These are phyloP conservation scores for Penicillium steckii DNA, from an alignment of 495 filamentous ascomycete genomes.

Conservation along the genomic window DNA sequence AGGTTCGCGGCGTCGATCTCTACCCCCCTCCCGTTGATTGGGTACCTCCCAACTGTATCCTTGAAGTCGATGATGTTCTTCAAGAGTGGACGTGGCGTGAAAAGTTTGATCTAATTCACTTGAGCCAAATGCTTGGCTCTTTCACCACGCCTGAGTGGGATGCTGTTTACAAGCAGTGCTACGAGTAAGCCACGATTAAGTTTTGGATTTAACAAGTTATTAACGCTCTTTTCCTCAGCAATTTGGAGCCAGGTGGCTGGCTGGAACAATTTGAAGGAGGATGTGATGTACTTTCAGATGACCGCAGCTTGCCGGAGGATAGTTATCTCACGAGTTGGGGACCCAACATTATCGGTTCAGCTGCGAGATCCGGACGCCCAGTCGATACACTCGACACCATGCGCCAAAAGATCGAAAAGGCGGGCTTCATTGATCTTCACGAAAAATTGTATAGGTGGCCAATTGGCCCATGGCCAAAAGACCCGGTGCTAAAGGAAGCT, in stretches of 20 bases:
- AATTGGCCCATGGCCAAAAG: slow-evolving; percentile 19
- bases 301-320: slow-evolving; percentile 2
- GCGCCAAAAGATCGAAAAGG: slow-evolving; percentile 2
- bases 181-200: slow-evolving; percentile 1
- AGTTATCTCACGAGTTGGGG: background rate
- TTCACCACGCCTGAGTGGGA: background rate
- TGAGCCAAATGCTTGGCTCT: background rate
- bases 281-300: background rate
- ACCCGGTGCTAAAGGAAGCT: slow-evolving; percentile 12
- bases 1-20: background rate
- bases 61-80: background rate
- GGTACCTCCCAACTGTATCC: background rate
- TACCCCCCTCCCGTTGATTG: background rate
- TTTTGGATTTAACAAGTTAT: background rate
- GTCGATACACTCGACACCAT: background rate
- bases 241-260: slow-evolving; percentile 9
- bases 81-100: background rate
- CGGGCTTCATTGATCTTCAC: slow-evolving; percentile 25
- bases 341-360: background rate
- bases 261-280: slow-evolving; percentile 5
- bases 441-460: slow-evolving; percentile 14
- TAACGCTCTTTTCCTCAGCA: background rate
- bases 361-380: background rate
- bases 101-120: background rate
- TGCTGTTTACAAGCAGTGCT: background rate